Conservation (phyloP, 345 rosid genomes). For the Lumnitzera racemosa region DNA sequence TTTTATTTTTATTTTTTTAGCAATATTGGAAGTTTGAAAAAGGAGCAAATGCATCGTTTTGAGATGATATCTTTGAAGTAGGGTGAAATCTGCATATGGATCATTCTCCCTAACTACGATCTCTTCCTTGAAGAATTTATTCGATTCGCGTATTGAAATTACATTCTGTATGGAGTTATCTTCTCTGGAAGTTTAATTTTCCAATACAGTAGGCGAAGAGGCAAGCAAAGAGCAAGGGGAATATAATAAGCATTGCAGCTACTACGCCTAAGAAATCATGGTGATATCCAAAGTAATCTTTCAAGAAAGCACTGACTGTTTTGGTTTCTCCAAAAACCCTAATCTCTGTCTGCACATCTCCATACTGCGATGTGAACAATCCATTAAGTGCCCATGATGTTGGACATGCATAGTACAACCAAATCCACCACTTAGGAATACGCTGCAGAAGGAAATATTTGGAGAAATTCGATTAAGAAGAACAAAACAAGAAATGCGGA, state of each 20-base stretch:
- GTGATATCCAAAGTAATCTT: slow-evolving; percentile 7
- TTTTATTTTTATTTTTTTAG: too few relatives aligned
- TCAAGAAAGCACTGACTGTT: slow-evolving; percentile 4
- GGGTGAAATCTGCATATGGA: too few relatives aligned
- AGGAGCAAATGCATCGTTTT: background rate
- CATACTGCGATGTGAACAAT: slow-evolving; percentile 13
- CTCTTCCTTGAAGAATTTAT: too few relatives aligned
- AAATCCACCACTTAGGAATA: slow-evolving; percentile 18
- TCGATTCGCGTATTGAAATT: too few relatives aligned
- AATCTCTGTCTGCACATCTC: slow-evolving; percentile 11
- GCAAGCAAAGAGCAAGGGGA: slow-evolving; percentile 6
- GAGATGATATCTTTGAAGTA: background rate
- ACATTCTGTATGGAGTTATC: background rate
- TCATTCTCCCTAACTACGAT: too few relatives aligned
- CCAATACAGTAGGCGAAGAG: slow-evolving; percentile 6
- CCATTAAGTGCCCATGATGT: slow-evolving; percentile 12
- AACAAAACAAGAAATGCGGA: too few relatives aligned
- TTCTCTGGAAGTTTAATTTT: slow-evolving; percentile 6
- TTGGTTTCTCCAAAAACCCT: slow-evolving; percentile 1
- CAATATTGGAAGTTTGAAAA: too few relatives aligned
- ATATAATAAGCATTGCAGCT: slow-evolving; percentile 9
- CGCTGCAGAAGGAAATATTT: slow-evolving; percentile 4
- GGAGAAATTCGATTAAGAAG: slow-evolving; percentile 13
- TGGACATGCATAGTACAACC: slow-evolving; percentile 15
- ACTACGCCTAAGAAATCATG: slow-evolving; percentile 2